A percentile compares a stretch with the other conserved stretches of the same genome.
Conservation (phyloP, 2,329 filamentous ascomycete genomes). For the Claviceps arundinis region DNA sequence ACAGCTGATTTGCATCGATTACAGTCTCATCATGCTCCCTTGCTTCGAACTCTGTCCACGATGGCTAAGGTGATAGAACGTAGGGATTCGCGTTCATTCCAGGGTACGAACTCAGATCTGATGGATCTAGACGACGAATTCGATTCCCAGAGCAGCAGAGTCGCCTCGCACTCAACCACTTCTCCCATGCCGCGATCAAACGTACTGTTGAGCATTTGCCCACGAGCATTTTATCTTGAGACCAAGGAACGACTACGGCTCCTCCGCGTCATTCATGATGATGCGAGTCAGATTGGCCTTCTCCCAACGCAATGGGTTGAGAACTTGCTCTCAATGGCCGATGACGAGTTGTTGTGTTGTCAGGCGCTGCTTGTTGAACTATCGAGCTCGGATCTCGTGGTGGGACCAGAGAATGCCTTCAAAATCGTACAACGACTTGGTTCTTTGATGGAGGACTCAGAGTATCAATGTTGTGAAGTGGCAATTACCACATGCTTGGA, state of each 20-base stretch:
- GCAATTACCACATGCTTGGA: slow-evolving; percentile 55
- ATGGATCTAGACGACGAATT: slow-evolving; percentile 59
- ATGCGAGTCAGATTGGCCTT: slow-evolving; percentile 31
- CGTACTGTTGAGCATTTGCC: slow-evolving; percentile 26
- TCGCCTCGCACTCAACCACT: slow-evolving; percentile 21
- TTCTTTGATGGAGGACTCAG: slow-evolving; percentile 37
- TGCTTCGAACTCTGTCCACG: slow-evolving; percentile 30
- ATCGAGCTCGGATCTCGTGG: slow-evolving; percentile 38
- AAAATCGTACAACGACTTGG: slow-evolving; percentile 38
- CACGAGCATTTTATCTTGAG: slow-evolving; percentile 33
- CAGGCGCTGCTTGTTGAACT: slow-evolving; percentile 37
- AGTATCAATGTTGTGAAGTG: slow-evolving; percentile 62
- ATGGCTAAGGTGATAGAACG: slow-evolving; percentile 19
- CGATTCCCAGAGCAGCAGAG: slow-evolving; percentile 43
- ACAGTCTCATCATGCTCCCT: slow-evolving; percentile 22
- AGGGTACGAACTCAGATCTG: slow-evolving; percentile 30
- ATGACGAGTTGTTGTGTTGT: slow-evolving; percentile 41
- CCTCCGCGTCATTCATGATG: slow-evolving; percentile 28
- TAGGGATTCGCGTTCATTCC: slow-evolving; percentile 10
- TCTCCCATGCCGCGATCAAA: slow-evolving; percentile 34
- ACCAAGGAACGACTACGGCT: slow-evolving; percentile 33
- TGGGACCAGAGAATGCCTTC: slow-evolving; percentile 31
- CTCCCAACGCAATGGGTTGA: slow-evolving; percentile 39
- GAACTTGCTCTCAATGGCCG: slow-evolving; percentile 31
- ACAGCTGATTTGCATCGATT: slow-evolving; percentile 25